Evolutionary conservation across 2,329 filamentous ascomycete species (phyloP).

Genomic region (Remersonia thermophila): DNA sequence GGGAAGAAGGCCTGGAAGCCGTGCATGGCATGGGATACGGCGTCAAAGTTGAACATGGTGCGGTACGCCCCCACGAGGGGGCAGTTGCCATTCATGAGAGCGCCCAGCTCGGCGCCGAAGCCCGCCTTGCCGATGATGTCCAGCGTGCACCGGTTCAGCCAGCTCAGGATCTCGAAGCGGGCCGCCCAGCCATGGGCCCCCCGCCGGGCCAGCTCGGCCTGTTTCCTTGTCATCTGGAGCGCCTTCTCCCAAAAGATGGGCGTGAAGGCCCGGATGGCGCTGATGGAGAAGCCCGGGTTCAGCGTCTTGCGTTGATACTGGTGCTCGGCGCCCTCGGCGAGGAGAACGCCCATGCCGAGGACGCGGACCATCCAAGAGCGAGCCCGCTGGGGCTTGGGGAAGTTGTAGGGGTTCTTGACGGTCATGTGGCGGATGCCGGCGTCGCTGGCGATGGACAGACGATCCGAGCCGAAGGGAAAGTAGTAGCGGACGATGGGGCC

Average conservation of each 20-base stretch:
- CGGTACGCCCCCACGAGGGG: slow-evolving; percentile 29
- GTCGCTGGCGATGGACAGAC: slow-evolving; percentile 31
- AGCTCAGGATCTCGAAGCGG: slow-evolving; percentile 24
- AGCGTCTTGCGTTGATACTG: slow-evolving; percentile 24
- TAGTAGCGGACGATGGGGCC: slow-evolving; percentile 33
- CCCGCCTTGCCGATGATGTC: slow-evolving; percentile 32
- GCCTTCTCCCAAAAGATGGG: slow-evolving; percentile 31
- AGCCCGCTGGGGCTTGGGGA: slow-evolving; percentile 20
- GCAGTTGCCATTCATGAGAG: slow-evolving; percentile 25
- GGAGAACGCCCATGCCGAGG: slow-evolving; percentile 30
- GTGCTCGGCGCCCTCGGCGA: slow-evolving; percentile 31
- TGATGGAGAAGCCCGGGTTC: slow-evolving; percentile 12
- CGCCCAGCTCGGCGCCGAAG: slow-evolving; percentile 29
- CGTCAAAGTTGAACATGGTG: slow-evolving; percentile 30
- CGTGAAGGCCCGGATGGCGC: slow-evolving; percentile 24
- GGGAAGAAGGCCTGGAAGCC: slow-evolving; percentile 31
- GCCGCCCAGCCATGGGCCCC: slow-evolving; percentile 12
- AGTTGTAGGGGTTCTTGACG: slow-evolving; percentile 27
- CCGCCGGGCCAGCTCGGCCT: slow-evolving; percentile 22
- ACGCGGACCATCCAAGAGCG: slow-evolving; percentile 31
- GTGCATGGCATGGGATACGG: slow-evolving; percentile 25
- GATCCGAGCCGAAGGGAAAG: slow-evolving; percentile 32
- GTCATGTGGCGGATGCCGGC: slow-evolving; percentile 32
- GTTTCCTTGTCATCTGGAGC: slow-evolving; percentile 27
- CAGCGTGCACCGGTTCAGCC: slow-evolving; percentile 31